Evolutionary conservation across 345 rosid genomes (phyloP).

Genomic region (Nasturtium officinale): DNA sequence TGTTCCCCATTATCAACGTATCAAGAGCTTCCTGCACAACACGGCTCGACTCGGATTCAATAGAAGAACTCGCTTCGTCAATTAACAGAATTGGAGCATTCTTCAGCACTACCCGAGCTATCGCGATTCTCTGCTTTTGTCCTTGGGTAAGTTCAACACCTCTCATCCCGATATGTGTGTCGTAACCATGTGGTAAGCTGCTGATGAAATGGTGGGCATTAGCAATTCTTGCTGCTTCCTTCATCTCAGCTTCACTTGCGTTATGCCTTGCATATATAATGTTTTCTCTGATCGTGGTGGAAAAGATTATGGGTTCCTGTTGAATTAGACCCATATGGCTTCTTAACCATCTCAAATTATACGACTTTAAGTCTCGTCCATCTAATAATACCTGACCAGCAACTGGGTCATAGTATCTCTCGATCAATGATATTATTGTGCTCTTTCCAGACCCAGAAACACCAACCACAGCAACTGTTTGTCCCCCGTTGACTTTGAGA

Average conservation of each 20-base stretch:
- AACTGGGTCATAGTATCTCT: constrained; percentile 96
- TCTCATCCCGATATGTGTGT: constrained; percentile 98
- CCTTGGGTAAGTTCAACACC: constrained; percentile 98
- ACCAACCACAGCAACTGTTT: constrained; percentile 97
- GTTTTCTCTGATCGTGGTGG: constrained; percentile 93
- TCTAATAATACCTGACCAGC: constrained; percentile 97
- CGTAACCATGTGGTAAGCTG: constrained; percentile 96
- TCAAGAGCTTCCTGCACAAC: constrained; percentile 99
- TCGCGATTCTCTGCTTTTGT: constrained; percentile 96
- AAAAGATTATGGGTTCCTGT: constrained; percentile 96
- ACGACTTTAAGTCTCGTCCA: constrained; percentile 85
- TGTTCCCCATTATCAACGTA: constrained; percentile 95
- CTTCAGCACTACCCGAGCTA: constrained; percentile 92
- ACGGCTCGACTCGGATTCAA: constrained; percentile 96
- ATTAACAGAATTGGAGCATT: constrained; percentile 90
- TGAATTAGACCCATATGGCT: constrained; percentile 94
- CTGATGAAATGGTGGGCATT: constrained; percentile 99
- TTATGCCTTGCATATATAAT: constrained; percentile 97
- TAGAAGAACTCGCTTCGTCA: constrained; percentile 96
- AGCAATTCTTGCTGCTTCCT: constrained; percentile 99
- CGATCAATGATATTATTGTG: constrained; percentile 89
- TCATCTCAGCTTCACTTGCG: constrained; percentile 96
- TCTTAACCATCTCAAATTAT: constrained; percentile 95
- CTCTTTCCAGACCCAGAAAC: constrained; percentile 99
- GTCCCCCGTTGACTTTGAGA: constrained; percentile 93